phyloP scores from a whole-genome alignment of 1,284 basidiomycete species.

The Heterobasidion parviporum region DNA sequence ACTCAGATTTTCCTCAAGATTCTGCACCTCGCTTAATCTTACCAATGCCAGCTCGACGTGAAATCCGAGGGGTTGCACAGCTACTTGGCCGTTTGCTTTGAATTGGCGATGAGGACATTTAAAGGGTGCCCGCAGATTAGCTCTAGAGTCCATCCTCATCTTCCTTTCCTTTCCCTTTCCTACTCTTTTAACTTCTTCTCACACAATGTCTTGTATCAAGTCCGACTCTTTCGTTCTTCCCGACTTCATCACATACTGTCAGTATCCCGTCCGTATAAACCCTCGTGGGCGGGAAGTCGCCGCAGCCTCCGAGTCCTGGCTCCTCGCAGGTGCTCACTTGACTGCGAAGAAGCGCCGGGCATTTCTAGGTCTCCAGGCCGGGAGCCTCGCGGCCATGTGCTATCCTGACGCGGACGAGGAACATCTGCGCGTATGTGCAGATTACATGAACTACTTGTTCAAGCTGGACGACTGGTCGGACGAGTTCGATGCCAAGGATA shows the following conservation, averaged over 20 bases:
- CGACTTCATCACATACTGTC: constrained; percentile 55
- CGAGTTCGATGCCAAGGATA: constrained; percentile 23
- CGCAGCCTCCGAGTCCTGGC: constrained; percentile 49
- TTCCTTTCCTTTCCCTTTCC: not conserved
- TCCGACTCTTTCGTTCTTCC: constrained; percentile 34
- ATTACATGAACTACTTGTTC: constrained; percentile 32
- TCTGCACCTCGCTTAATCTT: not conserved
- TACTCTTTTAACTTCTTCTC: not conserved
- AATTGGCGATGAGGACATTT: not conserved
- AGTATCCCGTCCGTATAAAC: constrained; percentile 45
- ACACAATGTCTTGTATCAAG: not conserved
- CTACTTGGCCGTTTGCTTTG: not conserved
- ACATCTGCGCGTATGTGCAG: constrained; percentile 49
- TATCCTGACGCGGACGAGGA: constrained; percentile 45
- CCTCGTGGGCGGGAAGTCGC: constrained; percentile 45
- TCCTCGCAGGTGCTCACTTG: constrained; percentile 38
- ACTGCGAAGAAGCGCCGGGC: constrained; percentile 39
- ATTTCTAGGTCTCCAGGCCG: constrained; percentile 52
- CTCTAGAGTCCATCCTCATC: not conserved
- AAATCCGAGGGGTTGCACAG: not conserved
- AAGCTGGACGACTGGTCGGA: constrained; percentile 33
- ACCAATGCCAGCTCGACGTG: not conserved
- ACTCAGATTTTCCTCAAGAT: not conserved
- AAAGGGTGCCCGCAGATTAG: not conserved
- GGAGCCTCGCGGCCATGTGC: constrained; percentile 57